Evolutionary conservation across 1,284 basidiomycete species (phyloP).

Genomic region (Phellopilus nigrolimitatus): DNA sequence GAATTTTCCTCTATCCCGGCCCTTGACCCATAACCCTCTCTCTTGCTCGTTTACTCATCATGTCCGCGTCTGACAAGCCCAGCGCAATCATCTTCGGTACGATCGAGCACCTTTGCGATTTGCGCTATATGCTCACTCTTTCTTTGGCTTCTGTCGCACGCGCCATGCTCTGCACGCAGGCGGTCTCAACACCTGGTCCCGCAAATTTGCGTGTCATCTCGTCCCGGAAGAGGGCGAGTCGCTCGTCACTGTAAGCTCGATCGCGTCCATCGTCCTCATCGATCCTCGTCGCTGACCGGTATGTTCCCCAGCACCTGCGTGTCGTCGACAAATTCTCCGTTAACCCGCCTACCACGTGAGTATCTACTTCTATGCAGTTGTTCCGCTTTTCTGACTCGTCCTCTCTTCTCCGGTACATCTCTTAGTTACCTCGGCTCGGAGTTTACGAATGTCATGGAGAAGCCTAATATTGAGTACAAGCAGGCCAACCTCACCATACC

Average conservation of each 20-base stretch:
- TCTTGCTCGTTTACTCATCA: conserved; percentile 3
- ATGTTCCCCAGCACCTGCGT: conserved; percentile 51
- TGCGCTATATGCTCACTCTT: conserved; percentile 15
- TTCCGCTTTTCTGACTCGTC: not conserved
- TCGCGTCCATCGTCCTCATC: conserved; percentile 15
- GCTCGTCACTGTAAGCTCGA: conserved; percentile 52
- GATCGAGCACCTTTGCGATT: conserved; percentile 21
- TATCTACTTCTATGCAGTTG: conserved; percentile 20
- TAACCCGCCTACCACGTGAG: conserved; percentile 79
- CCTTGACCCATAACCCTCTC: too few species aligned
- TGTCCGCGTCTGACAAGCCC: conserved; percentile 41
- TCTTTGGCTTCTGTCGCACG: conserved; percentile 16
- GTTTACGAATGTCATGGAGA: conserved; percentile 66
- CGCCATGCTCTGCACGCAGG: conserved; percentile 38
- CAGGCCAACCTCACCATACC: conserved; percentile 77
- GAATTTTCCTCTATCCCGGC: not conserved
- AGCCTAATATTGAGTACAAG: conserved; percentile 71
- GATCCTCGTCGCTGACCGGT: conserved; percentile 8
- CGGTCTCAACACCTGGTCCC: conserved; percentile 71
- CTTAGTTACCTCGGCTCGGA: conserved; percentile 74
- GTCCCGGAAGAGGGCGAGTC: conserved; percentile 59
- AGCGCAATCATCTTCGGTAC: conserved; percentile 77
- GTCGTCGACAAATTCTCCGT: conserved; percentile 88
- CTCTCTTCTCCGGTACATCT: not conserved
- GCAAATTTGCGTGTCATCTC: conserved; percentile 58